These are phyloP conservation scores for Epichloe hybrida DNA, from an alignment of 2,329 filamentous ascomycete genomes.

Conservation along the genomic window DNA sequence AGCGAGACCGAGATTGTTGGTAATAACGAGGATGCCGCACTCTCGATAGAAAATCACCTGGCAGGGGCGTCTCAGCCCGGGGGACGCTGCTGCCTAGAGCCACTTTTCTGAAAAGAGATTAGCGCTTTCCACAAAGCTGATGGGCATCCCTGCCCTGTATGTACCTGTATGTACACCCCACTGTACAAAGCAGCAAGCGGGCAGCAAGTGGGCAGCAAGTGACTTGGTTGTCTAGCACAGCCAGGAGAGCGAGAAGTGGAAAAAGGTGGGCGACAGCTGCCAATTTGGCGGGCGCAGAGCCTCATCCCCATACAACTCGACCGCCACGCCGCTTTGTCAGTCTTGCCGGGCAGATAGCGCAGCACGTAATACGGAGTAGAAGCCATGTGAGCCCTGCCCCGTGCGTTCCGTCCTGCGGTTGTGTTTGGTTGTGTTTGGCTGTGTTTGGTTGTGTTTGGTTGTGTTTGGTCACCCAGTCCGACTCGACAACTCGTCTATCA, in stretches of 20 bases:
- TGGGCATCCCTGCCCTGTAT: slow-evolving; percentile 7
- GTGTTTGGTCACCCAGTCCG: background rate
- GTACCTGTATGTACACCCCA: background rate
- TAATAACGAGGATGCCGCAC: slow-evolving; percentile 1
- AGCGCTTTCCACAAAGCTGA: slow-evolving; percentile 7
- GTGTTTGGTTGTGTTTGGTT: background rate
- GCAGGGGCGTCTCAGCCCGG: slow-evolving; percentile 8
- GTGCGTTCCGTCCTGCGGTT: background rate
- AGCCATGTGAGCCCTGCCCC: background rate
- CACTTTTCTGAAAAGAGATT: slow-evolving; percentile 4
- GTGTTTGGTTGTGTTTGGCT: background rate
- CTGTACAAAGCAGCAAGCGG: background rate
- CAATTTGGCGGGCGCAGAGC: slow-evolving; percentile 1
- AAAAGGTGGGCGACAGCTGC: background rate
- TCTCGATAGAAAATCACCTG: slow-evolving; percentile 3
- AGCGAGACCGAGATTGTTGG: background rate
- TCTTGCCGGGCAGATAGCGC: background rate
- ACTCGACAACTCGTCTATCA: background rate
- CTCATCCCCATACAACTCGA: background rate
- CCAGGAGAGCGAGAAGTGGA: background rate
- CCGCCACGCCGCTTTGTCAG: background rate
- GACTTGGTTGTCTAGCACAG: no score
- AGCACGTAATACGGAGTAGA: background rate
- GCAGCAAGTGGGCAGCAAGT: background rate
- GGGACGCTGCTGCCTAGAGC: slow-evolving; percentile 12